A percentile compares a stretch with the other conserved stretches of the same genome.
These are phyloP conservation scores for Phialemonium atrogriseum DNA, from an alignment of 2,329 filamentous ascomycete species.

Conservation along the genomic window DNA sequence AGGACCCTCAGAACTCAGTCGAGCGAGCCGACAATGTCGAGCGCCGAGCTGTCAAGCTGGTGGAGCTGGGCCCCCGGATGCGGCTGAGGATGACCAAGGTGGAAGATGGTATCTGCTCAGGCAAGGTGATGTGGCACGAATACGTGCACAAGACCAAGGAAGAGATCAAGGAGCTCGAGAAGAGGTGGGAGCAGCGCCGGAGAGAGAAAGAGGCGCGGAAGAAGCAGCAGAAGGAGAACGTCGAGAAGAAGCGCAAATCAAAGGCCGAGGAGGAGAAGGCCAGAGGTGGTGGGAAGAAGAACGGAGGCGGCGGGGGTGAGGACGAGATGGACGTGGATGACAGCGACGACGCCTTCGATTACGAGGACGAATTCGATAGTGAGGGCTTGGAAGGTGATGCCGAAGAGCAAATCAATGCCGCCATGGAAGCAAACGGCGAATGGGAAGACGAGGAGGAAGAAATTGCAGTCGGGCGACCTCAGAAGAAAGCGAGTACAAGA, in stretches of 20 bases:
- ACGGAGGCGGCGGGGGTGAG: constrained; percentile 25
- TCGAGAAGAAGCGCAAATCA: constrained; percentile 77
- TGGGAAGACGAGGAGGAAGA: constrained; percentile 44
- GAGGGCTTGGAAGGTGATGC: constrained; percentile 41
- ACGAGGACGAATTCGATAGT: constrained; percentile 40
- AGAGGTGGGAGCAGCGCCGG: constrained; percentile 69
- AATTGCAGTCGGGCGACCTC: constrained; percentile 11
- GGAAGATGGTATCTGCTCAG: constrained; percentile 83
- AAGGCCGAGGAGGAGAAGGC: constrained; percentile 74
- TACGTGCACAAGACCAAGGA: constrained; percentile 77
- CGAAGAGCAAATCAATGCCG: constrained; percentile 39
- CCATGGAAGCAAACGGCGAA: constrained; percentile 40
- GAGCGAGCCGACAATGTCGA: constrained; percentile 53
- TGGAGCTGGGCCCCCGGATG: constrained; percentile 88
- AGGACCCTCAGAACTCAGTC: constrained; percentile 25
- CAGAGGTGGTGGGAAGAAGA: constrained; percentile 50
- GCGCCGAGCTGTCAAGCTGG: constrained; percentile 80
- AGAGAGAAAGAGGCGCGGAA: constrained; percentile 76
- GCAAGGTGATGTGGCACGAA: constrained; percentile 96
- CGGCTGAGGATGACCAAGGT: constrained; percentile 86
- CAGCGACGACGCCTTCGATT: constrained; percentile 26
- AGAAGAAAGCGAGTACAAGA: constrained; percentile 10
- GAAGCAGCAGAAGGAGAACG: constrained; percentile 79
- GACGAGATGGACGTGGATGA: constrained; percentile 30
- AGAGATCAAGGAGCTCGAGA: constrained; percentile 72